These are phyloP conservation scores for Vitis hybrid DNA, from an alignment of 177 flowering plant species.

Conservation along the genomic window DNA sequence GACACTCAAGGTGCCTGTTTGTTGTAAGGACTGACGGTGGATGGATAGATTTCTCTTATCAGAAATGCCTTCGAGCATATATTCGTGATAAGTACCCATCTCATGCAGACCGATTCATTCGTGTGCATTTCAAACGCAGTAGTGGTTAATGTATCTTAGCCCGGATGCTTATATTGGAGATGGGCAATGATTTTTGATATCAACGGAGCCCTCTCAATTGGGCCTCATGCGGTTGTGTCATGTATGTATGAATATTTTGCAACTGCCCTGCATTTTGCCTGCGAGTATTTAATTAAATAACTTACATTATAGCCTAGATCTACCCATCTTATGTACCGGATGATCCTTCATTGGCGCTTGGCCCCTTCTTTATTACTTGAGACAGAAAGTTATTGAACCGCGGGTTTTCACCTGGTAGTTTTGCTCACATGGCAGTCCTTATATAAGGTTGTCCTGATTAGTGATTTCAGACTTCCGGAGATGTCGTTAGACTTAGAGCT, in stretches of 20 bases:
- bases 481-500: too few relatives aligned
- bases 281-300: neutral
- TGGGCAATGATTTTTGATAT: conserved; percentile 2
- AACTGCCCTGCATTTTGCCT: neutral
- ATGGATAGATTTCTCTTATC: conserved; percentile 92
- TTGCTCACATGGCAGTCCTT: neutral
- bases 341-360: conserved; percentile 11
- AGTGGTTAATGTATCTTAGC: conserved; percentile 21
- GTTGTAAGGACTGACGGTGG: conserved; percentile 79
- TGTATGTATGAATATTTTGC: neutral
- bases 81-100: conserved; percentile 73
- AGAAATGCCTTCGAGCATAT: conserved; percentile 78
- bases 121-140: conserved; percentile 63
- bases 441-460: neutral
- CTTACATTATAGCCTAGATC: neutral
- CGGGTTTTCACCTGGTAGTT: neutral
- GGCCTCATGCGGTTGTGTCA: neutral
- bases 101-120: conserved; percentile 68
- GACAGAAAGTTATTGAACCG: conserved; percentile 8
- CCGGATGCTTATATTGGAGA: neutral
- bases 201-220: neutral
- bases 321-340: conserved; percentile 11
- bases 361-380: neutral
- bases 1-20: conserved; percentile 74
- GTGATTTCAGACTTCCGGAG: too few relatives aligned